Evolutionary conservation across 2,329 filamentous ascomycete genomes (phyloP), one percentile per base, ranked within the genome.

Genomic region (Ophiocordyceps unilateralis): DNA sequence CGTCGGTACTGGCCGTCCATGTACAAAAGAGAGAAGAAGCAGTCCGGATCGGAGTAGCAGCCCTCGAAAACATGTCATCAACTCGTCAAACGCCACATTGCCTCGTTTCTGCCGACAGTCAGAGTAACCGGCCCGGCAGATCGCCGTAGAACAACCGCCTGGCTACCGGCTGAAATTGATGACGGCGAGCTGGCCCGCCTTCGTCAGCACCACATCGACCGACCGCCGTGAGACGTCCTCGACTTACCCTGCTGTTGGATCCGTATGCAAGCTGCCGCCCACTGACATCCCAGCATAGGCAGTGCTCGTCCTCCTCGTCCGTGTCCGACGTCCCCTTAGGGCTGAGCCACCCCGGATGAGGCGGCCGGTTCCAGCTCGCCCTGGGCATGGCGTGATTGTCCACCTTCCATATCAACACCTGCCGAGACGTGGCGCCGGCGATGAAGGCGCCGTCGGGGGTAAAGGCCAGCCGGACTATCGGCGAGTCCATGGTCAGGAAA

Each of bases 401-500:
- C 12, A 78, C 69, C 53, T 78, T 79, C 74, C 76, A 81, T 39
- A 81, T 77, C 34, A 78, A 58, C 14, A 80, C 72, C 44, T 66
- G 67, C 28, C 70, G 68, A 19, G 66, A 66, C 1, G 75, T 78
- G 5, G 74, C 76, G 5, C 73, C 75, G 0, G 76, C 76, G 42
- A 81, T 69, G 49, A 77, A 78, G 19, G 68, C 68, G 2, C 76
- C 76, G 46, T 79, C 74, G 0, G 76, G 76, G 0, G 74, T 78
- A 46, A 80, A 79, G 1, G 76, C 66, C 2, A 80, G 61, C 21
- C 70, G 69, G 36, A 76, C 68, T 39, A 79, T 70, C 8, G 72
- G 67, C 1, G 65, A 63, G 22, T 69, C 67, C 70, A 80, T 78
- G 0, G 71, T 78, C 60, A 79, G 69, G 43, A 72, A 74, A 47